These are phyloP conservation scores for Dionaea muscipula DNA, from an alignment of 179 eudicot genomes.

Conservation along the genomic window DNA sequence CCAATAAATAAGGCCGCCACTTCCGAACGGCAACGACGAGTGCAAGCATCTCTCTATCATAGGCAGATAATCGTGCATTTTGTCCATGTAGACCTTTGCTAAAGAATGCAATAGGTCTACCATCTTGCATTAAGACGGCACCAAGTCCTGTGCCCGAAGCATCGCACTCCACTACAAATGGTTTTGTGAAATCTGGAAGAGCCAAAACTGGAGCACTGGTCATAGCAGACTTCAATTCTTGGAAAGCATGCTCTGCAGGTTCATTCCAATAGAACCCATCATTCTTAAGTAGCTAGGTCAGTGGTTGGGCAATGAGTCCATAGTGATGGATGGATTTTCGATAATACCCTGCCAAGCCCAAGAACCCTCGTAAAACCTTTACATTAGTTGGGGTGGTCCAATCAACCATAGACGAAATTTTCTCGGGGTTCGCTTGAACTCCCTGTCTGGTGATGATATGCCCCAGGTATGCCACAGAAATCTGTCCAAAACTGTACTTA, in stretches of 20 bases:
- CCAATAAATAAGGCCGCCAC: constrained; percentile 7
- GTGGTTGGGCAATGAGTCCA: neutral
- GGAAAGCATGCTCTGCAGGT: neutral
- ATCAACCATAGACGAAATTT: neutral
- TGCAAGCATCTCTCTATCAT: constrained; percentile 8
- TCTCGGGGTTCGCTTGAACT: neutral
- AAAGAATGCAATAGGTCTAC: neutral
- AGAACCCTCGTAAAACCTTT: too few relatives aligned
- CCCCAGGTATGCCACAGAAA: neutral
- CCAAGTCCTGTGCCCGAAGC: neutral
- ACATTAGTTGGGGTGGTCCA: neutral
- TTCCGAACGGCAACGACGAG: constrained; percentile 1
- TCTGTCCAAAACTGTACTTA: neutral
- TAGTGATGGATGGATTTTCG: neutral
- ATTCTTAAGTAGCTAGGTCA: neutral
- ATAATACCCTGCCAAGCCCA: too few relatives aligned
- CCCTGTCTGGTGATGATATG: neutral
- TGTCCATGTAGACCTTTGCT: neutral
- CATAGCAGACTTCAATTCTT: neutral
- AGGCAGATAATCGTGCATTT: neutral
- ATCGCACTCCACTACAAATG: neutral
- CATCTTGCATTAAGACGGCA: neutral
- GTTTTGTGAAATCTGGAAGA: neutral
- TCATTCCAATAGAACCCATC: neutral
- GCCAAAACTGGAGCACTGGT: neutral